These are phyloP conservation scores for Candida glaebosa DNA, from an alignment of 805 yeast genomes.

Conservation along the genomic window DNA sequence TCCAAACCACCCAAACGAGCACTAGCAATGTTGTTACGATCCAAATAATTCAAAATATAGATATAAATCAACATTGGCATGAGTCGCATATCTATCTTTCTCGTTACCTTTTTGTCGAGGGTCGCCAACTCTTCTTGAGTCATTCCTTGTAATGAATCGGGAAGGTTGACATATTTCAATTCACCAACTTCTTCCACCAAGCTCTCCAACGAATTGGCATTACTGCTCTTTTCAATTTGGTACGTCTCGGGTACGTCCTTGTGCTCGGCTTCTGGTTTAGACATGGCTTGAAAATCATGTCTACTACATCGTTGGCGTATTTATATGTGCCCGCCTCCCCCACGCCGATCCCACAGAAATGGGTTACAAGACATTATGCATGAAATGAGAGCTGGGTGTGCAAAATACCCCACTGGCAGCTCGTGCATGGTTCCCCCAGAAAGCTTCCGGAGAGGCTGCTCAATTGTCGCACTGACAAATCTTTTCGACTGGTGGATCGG, in stretches of 20 bases:
- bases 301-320: too few species aligned
- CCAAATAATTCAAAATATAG: conserved; percentile 51
- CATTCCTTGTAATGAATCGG: conserved; percentile 29
- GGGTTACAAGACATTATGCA: neutral
- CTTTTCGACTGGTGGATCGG: too few species aligned
- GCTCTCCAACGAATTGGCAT: neutral
- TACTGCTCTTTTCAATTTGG: neutral
- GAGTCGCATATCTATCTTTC: conserved; percentile 48
- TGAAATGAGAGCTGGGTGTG: neutral
- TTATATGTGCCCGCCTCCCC: too few species aligned
- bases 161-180: conserved; percentile 14
- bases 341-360: neutral
- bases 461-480: too few species aligned
- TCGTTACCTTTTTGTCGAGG: conserved; percentile 40
- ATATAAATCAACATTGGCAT: conserved; percentile 49
- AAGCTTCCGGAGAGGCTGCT: too few species aligned
- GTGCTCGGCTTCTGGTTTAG: conserved; percentile 2
- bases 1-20: conserved; percentile 51
- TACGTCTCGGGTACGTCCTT: conserved; percentile 1
- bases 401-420: neutral
- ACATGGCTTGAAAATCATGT: too few species aligned
- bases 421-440: neutral
- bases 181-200: conserved; percentile 1
- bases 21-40: conserved; percentile 52
- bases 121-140: conserved; percentile 41